Conservation (phyloP, 352 stramenopile genomes). For the Aphanomyces euteiches region DNA sequence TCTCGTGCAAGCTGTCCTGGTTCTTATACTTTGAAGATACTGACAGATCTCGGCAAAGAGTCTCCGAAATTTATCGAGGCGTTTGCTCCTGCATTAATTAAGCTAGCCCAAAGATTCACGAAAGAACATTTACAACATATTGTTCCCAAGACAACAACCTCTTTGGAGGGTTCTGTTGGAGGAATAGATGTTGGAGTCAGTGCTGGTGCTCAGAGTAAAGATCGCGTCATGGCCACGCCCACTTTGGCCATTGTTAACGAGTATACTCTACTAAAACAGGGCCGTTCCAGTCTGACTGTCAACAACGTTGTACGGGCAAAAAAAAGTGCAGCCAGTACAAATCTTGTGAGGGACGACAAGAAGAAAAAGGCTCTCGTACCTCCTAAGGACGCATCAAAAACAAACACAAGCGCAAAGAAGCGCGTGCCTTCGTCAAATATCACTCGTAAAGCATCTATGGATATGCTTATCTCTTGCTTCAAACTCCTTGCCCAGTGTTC, state of each 20-base stretch:
- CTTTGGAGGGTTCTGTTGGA: slow-evolving; percentile 27
- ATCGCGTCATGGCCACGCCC: slow-evolving; percentile 85
- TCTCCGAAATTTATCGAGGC: slow-evolving; percentile 69
- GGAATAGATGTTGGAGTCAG: slow-evolving; percentile 28
- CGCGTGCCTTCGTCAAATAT: neutral
- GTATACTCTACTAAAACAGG: slow-evolving; percentile 67
- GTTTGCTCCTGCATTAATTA: slow-evolving; percentile 71
- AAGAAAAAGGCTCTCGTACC: slow-evolving; percentile 40
- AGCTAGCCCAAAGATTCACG: slow-evolving; percentile 79
- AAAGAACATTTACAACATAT: slow-evolving; percentile 77
- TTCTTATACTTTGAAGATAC: slow-evolving; percentile 64
- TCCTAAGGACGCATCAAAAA: slow-evolving; percentile 1
- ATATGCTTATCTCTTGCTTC: slow-evolving; percentile 78
- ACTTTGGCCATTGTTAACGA: slow-evolving; percentile 80
- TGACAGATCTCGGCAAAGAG: slow-evolving; percentile 56
- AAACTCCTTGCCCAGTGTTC: slow-evolving; percentile 74
- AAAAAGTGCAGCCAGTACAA: slow-evolving; percentile 36
- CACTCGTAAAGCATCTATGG: slow-evolving; percentile 57
- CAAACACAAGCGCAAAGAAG: slow-evolving; percentile 34
- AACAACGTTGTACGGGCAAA: slow-evolving; percentile 78
- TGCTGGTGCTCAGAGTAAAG: slow-evolving; percentile 32
- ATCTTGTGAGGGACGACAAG: slow-evolving; percentile 46
- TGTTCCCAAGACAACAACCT: slow-evolving; percentile 30
- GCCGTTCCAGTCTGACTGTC: slow-evolving; percentile 68
- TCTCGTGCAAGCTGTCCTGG: slow-evolving; percentile 56